Evolutionary conservation across 1,284 basidiomycete species (phyloP).

Genomic region (Thecaphora thlaspeos): DNA sequence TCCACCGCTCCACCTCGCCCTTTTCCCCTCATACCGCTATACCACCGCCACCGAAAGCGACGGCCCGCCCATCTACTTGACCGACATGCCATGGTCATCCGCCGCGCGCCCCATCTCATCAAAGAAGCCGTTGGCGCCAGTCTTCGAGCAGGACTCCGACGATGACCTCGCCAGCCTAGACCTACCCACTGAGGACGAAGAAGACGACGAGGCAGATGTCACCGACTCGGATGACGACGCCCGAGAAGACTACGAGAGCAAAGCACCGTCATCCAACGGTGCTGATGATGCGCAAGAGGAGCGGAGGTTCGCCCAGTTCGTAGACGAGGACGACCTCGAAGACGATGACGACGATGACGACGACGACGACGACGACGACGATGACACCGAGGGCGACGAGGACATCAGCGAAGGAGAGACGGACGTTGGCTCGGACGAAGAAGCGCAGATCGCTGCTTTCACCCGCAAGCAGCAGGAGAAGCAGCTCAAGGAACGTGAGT

Average conservation of each 20-base stretch:
- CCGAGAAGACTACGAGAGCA: too few relatives aligned
- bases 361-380: conserved; percentile 65
- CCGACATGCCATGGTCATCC: conserved; percentile 9
- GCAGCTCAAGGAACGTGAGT: too few relatives aligned
- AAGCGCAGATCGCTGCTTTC: neutral
- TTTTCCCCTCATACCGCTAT: too few relatives aligned
- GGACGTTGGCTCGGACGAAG: conserved; percentile 7
- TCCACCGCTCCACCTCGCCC: too few relatives aligned
- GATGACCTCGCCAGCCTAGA: conserved; percentile 12
- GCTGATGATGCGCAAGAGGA: conserved; percentile 1
- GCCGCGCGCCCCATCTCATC: neutral
- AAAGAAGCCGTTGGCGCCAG: conserved; percentile 1
- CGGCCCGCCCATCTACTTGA: too few relatives aligned
- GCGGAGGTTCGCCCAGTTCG: conserved; percentile 37
- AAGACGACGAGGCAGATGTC: conserved; percentile 4
- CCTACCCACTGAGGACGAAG: conserved; percentile 16
- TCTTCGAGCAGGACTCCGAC: conserved; percentile 33
- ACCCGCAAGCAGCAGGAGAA: too few relatives aligned
- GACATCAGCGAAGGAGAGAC: conserved; percentile 23
- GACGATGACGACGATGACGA: conserved; percentile 59
- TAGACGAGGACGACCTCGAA: conserved; percentile 51
- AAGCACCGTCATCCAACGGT: too few relatives aligned
- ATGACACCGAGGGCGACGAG: conserved; percentile 60
- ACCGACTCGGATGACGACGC: conserved; percentile 12
- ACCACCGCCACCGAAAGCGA: too few relatives aligned